Evolutionary conservation across 2,329 filamentous ascomycete species (phyloP).

Genomic region (Diaporthe humulicola): DNA sequence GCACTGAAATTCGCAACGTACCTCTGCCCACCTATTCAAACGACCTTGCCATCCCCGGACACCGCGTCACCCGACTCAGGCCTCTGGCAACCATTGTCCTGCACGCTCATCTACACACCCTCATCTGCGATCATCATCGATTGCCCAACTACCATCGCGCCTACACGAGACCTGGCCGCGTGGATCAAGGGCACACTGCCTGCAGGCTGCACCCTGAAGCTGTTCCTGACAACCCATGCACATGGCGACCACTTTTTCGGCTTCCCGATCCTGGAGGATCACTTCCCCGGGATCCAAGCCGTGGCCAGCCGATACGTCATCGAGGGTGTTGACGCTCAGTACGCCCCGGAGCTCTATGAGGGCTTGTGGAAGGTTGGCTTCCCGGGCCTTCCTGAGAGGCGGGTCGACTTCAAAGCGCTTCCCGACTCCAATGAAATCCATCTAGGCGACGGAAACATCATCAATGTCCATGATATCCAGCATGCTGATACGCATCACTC

Average conservation of each 20-base stretch:
- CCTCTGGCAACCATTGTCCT: background rate
- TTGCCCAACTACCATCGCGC: constrained; percentile 7
- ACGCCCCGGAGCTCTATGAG: constrained; percentile 9
- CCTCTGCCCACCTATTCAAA: background rate
- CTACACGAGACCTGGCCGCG: constrained; percentile 1
- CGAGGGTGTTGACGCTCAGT: background rate
- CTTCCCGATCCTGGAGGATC: constrained; percentile 17
- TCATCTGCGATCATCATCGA: constrained; percentile 4
- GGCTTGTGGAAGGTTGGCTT: constrained; percentile 4
- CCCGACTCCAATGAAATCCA: background rate
- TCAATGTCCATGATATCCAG: background rate
- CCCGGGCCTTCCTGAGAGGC: background rate
- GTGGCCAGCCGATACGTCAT: constrained; percentile 16
- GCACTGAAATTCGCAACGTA: background rate
- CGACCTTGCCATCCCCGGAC: background rate
- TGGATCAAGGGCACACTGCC: constrained; percentile 17
- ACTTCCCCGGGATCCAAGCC: constrained; percentile 1
- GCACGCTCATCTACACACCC: constrained; percentile 1
- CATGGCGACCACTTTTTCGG: constrained; percentile 31
- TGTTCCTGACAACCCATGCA: constrained; percentile 11
- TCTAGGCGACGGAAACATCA: background rate
- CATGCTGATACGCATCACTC: constrained; percentile 4
- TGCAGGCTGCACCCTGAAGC: background rate
- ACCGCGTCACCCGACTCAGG: background rate
- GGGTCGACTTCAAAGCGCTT: background rate